Conservation (phyloP, 768 basidiomycete genomes). For the Hypsizygus marmoreus region DNA sequence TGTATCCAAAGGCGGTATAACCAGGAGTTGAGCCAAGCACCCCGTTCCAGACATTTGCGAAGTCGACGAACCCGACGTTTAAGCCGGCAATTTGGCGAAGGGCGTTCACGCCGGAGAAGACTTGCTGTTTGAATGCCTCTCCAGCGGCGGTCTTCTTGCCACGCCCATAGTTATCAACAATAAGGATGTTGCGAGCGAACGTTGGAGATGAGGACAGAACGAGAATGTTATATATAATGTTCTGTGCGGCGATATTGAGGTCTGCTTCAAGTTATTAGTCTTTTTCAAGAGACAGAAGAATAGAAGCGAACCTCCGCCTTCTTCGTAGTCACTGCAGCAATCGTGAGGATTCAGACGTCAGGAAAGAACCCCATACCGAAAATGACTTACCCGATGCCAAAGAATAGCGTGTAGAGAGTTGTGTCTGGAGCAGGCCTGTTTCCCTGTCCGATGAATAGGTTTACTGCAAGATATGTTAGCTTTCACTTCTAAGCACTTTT, state of each 20-base stretch:
- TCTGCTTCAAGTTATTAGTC: slow-evolving; percentile 26
- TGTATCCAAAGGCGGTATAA: slow-evolving; percentile 50
- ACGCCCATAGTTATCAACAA: slow-evolving; percentile 55
- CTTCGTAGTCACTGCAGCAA: slow-evolving; percentile 39
- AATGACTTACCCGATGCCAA: slow-evolving; percentile 50
- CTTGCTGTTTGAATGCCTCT: slow-evolving; percentile 43
- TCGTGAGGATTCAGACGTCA: no score
- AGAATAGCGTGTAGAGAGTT: slow-evolving; percentile 53
- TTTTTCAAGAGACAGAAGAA: no score
- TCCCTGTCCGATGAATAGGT: slow-evolving; percentile 23
- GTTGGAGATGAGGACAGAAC: slow-evolving; percentile 46
- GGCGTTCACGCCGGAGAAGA: slow-evolving; percentile 44
- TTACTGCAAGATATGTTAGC: slow-evolving; percentile 15
- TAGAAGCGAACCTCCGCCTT: slow-evolving; percentile 36
- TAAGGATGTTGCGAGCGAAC: slow-evolving; percentile 48
- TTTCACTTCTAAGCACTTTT: neutral
- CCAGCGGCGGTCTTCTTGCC: slow-evolving; percentile 41
- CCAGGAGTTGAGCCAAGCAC: slow-evolving; percentile 43
- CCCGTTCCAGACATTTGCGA: slow-evolving; percentile 49
- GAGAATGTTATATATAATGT: slow-evolving; percentile 38
- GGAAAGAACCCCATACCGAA: no score
- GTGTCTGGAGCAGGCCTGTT: slow-evolving; percentile 32
- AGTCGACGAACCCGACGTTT: slow-evolving; percentile 49
- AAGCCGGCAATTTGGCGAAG: slow-evolving; percentile 25
- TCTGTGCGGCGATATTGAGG: slow-evolving; percentile 37